Evolutionary conservation across 2,329 filamentous ascomycete species (phyloP).

Genomic region (Colletotrichum sp.): DNA sequence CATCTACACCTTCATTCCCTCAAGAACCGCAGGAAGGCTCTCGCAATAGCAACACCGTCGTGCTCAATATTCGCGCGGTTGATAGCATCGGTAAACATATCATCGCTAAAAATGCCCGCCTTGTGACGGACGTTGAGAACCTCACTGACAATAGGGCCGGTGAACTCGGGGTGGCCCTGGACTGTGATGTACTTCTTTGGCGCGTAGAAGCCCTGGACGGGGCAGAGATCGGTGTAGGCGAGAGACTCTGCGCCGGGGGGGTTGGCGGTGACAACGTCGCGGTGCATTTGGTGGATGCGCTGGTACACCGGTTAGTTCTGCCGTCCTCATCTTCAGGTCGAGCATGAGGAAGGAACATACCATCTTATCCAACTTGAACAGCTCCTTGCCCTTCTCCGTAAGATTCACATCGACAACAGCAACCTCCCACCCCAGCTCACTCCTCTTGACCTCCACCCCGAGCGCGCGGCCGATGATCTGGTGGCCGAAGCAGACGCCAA

Average conservation of each 20-base stretch:
- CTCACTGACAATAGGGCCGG: slow-evolving; percentile 71
- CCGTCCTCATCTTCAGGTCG: background rate
- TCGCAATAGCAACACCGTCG: slow-evolving; percentile 79
- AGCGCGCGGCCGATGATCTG: slow-evolving; percentile 81
- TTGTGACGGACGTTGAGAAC: slow-evolving; percentile 69
- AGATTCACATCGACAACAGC: slow-evolving; percentile 74
- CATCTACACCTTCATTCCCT: slow-evolving; percentile 50
- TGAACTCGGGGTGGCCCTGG: slow-evolving; percentile 90
- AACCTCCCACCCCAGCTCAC: slow-evolving; percentile 80
- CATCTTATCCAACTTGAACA: slow-evolving; percentile 72
- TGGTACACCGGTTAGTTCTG: slow-evolving; percentile 32
- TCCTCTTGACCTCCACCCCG: slow-evolving; percentile 70
- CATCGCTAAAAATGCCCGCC: slow-evolving; percentile 73
- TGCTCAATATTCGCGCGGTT: slow-evolving; percentile 70
- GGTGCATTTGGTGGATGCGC: slow-evolving; percentile 86
- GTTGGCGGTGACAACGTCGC: slow-evolving; percentile 72
- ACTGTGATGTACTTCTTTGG: slow-evolving; percentile 73
- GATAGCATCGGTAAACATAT: slow-evolving; percentile 72
- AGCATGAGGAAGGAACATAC: slow-evolving; percentile 34
- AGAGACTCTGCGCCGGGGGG: slow-evolving; percentile 68
- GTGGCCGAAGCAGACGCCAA: slow-evolving; percentile 88
- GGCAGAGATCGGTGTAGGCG: slow-evolving; percentile 69
- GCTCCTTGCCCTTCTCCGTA: slow-evolving; percentile 70
- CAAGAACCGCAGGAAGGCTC: slow-evolving; percentile 79
- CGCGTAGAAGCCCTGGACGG: slow-evolving; percentile 81